These are phyloP conservation scores for Petunia hybrid DNA, from an alignment of 305 asterid species.

Conservation along the genomic window DNA sequence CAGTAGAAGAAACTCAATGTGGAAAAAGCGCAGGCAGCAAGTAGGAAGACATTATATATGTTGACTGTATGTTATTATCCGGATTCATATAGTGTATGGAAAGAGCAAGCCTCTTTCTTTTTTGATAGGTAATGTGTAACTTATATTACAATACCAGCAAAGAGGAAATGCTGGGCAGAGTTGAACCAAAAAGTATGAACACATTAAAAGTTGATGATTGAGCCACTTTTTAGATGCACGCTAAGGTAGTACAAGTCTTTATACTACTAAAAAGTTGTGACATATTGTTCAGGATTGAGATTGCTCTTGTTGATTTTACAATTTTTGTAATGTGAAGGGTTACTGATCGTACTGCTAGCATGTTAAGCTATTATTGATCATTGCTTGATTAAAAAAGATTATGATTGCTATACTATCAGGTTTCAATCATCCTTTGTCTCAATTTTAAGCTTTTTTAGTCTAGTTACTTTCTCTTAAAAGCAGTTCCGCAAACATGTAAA, in stretches of 20 bases:
- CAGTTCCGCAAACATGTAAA: conserved; percentile 7
- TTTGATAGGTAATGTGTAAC: no score
- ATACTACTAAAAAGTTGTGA: neutral
- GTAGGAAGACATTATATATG: neutral
- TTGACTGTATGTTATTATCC: neutral
- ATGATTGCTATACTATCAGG: neutral
- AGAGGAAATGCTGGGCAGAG: no score
- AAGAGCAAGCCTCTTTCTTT: no score
- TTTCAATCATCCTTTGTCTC: neutral
- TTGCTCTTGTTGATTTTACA: neutral
- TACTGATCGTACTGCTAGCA: neutral
- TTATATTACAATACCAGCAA: no score
- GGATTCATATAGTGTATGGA: neutral
- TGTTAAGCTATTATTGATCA: neutral
- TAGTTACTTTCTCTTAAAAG: neutral
- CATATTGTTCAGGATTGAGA: neutral
- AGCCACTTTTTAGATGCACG: no score
- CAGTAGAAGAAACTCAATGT: neutral
- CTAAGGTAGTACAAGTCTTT: neutral
- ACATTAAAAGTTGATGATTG: no score
- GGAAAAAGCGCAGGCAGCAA: neutral
- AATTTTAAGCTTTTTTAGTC: neutral
- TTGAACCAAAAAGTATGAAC: no score
- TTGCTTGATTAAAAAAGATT: neutral
- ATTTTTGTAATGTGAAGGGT: neutral